Evolutionary conservation across 805 yeast genomes (phyloP).

Genomic region (Nakazawaea ernobii): DNA sequence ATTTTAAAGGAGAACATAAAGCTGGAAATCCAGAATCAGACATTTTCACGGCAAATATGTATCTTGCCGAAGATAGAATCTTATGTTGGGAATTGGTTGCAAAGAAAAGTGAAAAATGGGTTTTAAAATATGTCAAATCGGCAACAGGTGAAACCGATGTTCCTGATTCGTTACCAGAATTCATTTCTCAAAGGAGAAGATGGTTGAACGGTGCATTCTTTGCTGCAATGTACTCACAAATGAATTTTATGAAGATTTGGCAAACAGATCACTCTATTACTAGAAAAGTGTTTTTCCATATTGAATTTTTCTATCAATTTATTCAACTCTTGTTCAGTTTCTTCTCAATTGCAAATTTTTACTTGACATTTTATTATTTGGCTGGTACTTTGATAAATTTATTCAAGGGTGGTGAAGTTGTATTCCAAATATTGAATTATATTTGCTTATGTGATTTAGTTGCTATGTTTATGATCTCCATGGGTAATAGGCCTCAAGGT

Average conservation of each 20-base stretch:
- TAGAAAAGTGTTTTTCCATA: conserved; percentile 76
- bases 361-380: conserved; percentile 84
- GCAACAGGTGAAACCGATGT: conserved; percentile 96
- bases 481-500: conserved; percentile 98
- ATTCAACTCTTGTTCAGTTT: conserved; percentile 77
- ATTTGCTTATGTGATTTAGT: conserved; percentile 76
- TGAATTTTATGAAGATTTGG: conserved; percentile 88
- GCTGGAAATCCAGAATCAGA: conserved; percentile 60
- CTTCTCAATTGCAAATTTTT: conserved; percentile 90
- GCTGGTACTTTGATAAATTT: conserved; percentile 71
- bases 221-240: conserved; percentile 87
- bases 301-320: conserved; percentile 88
- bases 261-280: conserved; percentile 73
- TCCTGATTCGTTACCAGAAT: conserved; percentile 81
- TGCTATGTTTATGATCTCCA: conserved; percentile 85
- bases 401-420: conserved; percentile 65
- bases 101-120: conserved; percentile 66
- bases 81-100: conserved; percentile 93
- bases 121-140: conserved; percentile 76
- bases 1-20: conserved; percentile 87
- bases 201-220: conserved; percentile 98
- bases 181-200: conserved; percentile 87
- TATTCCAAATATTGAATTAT: conserved; percentile 83
- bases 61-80: conserved; percentile 93
- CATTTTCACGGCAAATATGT: conserved; percentile 92